phyloP scores from a whole-genome alignment of 495 filamentous ascomycete species.

The Sabuloglossum arenarium region DNA sequence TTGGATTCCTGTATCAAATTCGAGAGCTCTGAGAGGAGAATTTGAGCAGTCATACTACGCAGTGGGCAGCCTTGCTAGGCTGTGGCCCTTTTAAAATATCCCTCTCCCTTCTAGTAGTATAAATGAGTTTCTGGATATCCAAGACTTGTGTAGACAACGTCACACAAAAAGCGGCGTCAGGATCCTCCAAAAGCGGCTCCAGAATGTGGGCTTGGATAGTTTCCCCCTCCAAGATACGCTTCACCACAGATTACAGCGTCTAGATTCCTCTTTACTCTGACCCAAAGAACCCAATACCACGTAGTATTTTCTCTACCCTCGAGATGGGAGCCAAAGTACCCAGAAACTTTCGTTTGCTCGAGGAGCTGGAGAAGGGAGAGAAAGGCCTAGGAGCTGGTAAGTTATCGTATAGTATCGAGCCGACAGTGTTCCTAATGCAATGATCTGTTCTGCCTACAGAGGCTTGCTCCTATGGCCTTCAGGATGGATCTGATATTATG shows the following conservation, averaged over 20 bases:
- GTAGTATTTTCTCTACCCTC: not conserved
- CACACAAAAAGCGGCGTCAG: not conserved
- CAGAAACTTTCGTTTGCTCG: conserved; percentile 84
- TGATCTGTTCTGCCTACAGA: conserved; percentile 29
- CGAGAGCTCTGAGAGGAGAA: conserved; percentile 71
- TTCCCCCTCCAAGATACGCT: conserved; percentile 1
- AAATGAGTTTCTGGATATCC: not conserved
- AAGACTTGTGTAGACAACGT: not conserved
- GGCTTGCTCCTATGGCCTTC: conserved; percentile 90
- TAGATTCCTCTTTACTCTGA: not conserved
- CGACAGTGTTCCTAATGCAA: not conserved
- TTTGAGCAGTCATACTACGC: conserved; percentile 75
- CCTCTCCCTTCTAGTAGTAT: not conserved
- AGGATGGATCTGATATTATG: conserved; percentile 82
- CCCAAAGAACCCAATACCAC: not conserved
- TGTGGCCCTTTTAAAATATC: not conserved
- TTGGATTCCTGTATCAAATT: conserved; percentile 92
- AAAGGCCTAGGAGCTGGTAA: conserved; percentile 87
- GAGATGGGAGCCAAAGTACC: conserved; percentile 70
- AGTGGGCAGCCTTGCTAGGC: not conserved
- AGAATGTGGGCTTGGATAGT: not conserved
- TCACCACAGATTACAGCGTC: not conserved
- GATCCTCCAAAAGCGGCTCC: not conserved
- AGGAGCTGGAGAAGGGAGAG: conserved; percentile 97
- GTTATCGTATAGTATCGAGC: conserved; percentile 7